These are phyloP conservation scores for Xanthoconium purpureum DNA, from an alignment of 768 basidiomycete species.

Conservation along the genomic window DNA sequence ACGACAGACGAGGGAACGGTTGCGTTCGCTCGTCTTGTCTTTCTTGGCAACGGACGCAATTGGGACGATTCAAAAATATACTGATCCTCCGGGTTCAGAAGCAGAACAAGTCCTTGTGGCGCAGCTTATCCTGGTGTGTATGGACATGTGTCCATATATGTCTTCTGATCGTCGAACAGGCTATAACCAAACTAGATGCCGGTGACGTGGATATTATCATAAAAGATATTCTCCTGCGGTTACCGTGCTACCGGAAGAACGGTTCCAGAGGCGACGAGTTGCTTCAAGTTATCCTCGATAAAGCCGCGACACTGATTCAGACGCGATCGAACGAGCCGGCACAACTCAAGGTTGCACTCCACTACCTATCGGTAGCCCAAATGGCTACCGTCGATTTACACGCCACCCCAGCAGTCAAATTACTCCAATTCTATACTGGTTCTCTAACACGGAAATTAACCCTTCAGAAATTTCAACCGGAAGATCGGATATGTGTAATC, in stretches of 20 bases:
- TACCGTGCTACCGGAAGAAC: slow-evolving; percentile 45
- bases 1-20: slow-evolving; percentile 49
- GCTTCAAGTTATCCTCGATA: slow-evolving; percentile 39
- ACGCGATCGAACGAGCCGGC: slow-evolving; percentile 28
- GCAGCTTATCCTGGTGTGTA: slow-evolving; percentile 48
- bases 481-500: slow-evolving; percentile 46
- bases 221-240: slow-evolving; percentile 48
- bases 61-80: slow-evolving; percentile 43
- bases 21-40: slow-evolving; percentile 56
- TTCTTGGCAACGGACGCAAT: slow-evolving; percentile 57
- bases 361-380: slow-evolving; percentile 47
- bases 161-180: slow-evolving; percentile 35
- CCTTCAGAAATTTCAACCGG: slow-evolving; percentile 42
- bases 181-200: slow-evolving; percentile 43
- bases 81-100: slow-evolving; percentile 38
- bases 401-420: slow-evolving; percentile 40
- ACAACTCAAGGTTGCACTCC: slow-evolving; percentile 37
- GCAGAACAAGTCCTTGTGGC: slow-evolving; percentile 48
- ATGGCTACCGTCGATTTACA: slow-evolving; percentile 41
- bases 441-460: slow-evolving; percentile 43
- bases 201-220: slow-evolving; percentile 47
- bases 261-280: slow-evolving; percentile 37
- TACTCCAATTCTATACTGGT: slow-evolving; percentile 54
- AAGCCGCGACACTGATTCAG: slow-evolving; percentile 35
- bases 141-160: neutral